Evolutionary conservation across 345 rosid genomes (phyloP), one percentile per base, ranked within the genome.

Genomic region (Camelina hispida): DNA sequence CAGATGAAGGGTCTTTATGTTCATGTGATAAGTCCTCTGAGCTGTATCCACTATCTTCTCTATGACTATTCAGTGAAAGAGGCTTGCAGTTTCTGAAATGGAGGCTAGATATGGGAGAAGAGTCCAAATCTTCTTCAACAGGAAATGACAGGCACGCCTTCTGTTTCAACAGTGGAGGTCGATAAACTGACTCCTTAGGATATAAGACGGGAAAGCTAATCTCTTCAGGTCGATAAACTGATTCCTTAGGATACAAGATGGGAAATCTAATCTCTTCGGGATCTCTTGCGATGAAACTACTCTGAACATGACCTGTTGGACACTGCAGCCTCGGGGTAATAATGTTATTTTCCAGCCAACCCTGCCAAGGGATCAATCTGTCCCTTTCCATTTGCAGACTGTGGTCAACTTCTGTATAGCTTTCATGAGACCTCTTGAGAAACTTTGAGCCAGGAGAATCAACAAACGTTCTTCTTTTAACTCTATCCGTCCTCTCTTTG

Each of bases 331-430:
- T 57, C 46, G 82, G 73, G 23, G 38, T 47, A 46, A 30, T 47
- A 46, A 30, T 35, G 80, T 59, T 62, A 53, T 73, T 83, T 34
- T 57, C 77, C 17, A 54, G 62, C 66, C 76, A 62, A 63, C 78
- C 82, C 17, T 35, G 63, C 81, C 84, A 72, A 81, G 62, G 43
- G 57, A 81, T 68, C 18, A 81, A 59, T 12, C 73, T 73, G 37
- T 57, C 78, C 54, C 16, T 69, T 35, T 81, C 85, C 69, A 73
- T 57, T 63, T 62, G 68, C 9, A 64, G 71, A 59, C 30, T 54
- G 42, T 14, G 58, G 74, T 79, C 87, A 78, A 69, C 64, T 75
- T 80, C 82, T 71, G 77, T 2, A 60, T 62, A 66, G 38, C 77
- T 82, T 73, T 75, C 64, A 55, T 56, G 46, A 44, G 82, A 81